Base-by-base conservation (phyloP, 768 basidiomycete species). In the Floccularia luteovirens region DNA sequence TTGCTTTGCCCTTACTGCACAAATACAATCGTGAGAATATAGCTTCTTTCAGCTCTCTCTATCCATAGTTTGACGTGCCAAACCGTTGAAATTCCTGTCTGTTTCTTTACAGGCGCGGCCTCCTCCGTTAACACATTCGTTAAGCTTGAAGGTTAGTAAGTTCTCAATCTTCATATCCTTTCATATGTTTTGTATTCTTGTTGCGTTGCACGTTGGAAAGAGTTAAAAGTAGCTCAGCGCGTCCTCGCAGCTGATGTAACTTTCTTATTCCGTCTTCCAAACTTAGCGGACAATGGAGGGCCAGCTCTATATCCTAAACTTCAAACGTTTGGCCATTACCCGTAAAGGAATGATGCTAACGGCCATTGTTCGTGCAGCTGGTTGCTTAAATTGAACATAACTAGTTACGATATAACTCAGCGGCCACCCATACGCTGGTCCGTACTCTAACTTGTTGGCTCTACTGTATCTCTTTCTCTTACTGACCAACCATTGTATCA, bases 41-140 rank as follows among this genome's bases (percentile, higher is more conserved):
- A 7, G 32, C 54, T 48, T 45, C 55, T 51, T 50, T 53, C 50
- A 47, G 48, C 52, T 54, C 49, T 56, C 42, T 50, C 45, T 39
- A 48, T 52, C 19, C 11, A 5, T 20, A 17, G 14, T 39, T 39
- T 38, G 41, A 46, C 46, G 40, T 47, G 43, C 46, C 51, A 44
- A 48, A 38, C 34, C 34, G 28, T 45, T 49, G 52, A 44, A n/a
- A 43, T 47, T 43, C 31, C 44, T 45, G 51, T 49, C 44, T 42
- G 32, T 47, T 44, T 39, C 38, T 19, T 51, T n/a, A 54, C 61
- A 77, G 77, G 78, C 67, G 69, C 77, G 79, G 79, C 79, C 75
- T 77, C 78, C 77, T 81, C 77, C 77, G 76, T 67, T 51, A 56
- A 59, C 58, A 73, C 76, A 60, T 54, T 82, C 79, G 47, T 78